Evolutionary conservation across 1,139 yeast genomes (phyloP), one percentile per base, ranked within the genome.

Genomic region (Blastobotrys apis): DNA sequence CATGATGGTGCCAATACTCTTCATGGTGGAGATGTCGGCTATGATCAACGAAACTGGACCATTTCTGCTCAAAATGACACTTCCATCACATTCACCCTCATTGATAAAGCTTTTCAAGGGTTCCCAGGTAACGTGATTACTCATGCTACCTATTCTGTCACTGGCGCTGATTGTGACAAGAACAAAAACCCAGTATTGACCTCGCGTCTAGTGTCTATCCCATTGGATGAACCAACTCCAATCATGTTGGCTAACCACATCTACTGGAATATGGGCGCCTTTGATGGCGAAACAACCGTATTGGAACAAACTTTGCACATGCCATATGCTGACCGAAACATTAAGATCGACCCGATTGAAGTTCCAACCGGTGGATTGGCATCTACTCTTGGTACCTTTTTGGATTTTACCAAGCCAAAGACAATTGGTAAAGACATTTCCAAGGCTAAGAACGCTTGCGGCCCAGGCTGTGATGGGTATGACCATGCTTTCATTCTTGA

Each of bases 201-300:
- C 39, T 78, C 75, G 51, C 75, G 67, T 52, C 65, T 68, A 49
- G 71, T 77, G 15, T 59, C 61, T 20, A 62, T 73, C 32, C 58
- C 67, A 22, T 60, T 64, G 5, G 58, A 64, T 6, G 45, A 65
- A 22, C 57, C 70, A 22, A 77, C 82, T 3, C 63, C 72, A 16
- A 67, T 77, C 34, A 74, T 74, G 57, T 63, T 78, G 58, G 75
- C 81, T 36, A 78, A 77, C 58, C 83, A 78, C 56, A 63, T 77
- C 4, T 78, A 77, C 59, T 78, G 77, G 68, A 76, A 72, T 53
- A 47, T 63, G 44, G 60, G 61, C 47, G 58, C 57, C 38, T 55
- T 54, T 30, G 52, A 53, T 15, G 47, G 50, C 9, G 37, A 33
- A 6, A 39, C 39, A 21, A 30, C 41, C 6, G 37, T 39, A 1